Conservation (phyloP, 768 basidiomycete genomes). For the Amylocystis lapponica region DNA sequence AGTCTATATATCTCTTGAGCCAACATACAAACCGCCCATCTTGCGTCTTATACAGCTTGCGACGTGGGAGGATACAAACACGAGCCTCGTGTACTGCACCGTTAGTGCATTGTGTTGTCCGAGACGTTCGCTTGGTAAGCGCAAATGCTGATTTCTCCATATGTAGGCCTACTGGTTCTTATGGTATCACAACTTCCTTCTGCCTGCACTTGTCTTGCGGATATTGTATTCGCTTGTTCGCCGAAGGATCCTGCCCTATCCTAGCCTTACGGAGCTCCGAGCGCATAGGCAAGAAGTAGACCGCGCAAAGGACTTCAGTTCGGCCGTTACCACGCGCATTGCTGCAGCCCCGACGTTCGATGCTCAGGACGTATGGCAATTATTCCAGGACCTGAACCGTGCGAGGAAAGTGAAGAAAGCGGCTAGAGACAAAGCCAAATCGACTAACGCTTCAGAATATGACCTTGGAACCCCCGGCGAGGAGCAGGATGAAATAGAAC, state of each 20-base stretch:
- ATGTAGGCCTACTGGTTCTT: constrained; percentile 54
- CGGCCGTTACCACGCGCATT: constrained; percentile 41
- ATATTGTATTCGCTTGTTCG: constrained; percentile 44
- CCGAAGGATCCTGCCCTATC: constrained; percentile 47
- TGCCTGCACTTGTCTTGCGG: constrained; percentile 44
- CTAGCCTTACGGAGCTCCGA: constrained; percentile 47
- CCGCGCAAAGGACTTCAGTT: constrained; percentile 47
- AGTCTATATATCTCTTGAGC: constrained; percentile 47
- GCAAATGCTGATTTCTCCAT: constrained; percentile 1
- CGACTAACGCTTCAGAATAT: constrained; percentile 1
- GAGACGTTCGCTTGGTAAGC: not conserved
- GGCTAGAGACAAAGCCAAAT: constrained; percentile 15
- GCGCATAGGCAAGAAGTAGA: constrained; percentile 43
- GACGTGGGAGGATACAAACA: constrained; percentile 46
- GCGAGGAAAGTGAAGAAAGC: constrained; percentile 28
- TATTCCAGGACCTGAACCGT: constrained; percentile 40
- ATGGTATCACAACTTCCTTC: constrained; percentile 55
- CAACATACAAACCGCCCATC: constrained; percentile 44
- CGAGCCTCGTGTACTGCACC: constrained; percentile 43
- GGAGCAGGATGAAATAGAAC: not conserved
- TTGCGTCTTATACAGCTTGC: constrained; percentile 37
- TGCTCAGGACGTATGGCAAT: constrained; percentile 46
- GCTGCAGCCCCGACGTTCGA: constrained; percentile 40
- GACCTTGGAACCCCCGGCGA: no score
- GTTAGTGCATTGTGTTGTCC: constrained; percentile 40